phyloP scores from a whole-genome alignment of 371 early-diverging fungal genomes.

The Fennellomyces sp. region DNA sequence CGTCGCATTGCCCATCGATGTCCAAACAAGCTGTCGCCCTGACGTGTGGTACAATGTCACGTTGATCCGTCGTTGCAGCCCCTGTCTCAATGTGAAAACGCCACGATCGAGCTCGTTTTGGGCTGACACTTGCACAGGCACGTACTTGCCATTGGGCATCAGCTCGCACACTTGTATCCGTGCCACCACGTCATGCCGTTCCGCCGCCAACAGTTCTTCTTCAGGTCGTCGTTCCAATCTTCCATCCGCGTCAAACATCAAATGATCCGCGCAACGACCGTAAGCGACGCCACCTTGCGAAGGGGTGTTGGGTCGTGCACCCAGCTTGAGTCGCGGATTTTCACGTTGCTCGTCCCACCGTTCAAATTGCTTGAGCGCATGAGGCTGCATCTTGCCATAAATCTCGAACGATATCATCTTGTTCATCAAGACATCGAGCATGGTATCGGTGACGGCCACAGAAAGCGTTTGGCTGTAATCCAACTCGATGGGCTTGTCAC shows the following conservation, averaged over 20 bases:
- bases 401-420: slow-evolving; percentile 63
- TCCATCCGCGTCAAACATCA: slow-evolving; percentile 20
- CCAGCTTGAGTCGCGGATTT: slow-evolving; percentile 20
- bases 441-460: slow-evolving; percentile 43
- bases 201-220: slow-evolving; percentile 68
- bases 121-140: slow-evolving; percentile 67
- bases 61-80: slow-evolving; percentile 79
- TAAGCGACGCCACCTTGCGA: slow-evolving; percentile 1
- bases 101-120: slow-evolving; percentile 59
- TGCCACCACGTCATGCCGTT: slow-evolving; percentile 71
- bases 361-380: slow-evolving; percentile 59
- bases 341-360: slow-evolving; percentile 65
- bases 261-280: slow-evolving; percentile 13
- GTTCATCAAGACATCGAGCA: slow-evolving; percentile 44
- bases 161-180: slow-evolving; percentile 74
- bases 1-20: slow-evolving; percentile 51
- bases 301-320: slow-evolving; percentile 19
- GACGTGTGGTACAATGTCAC: slow-evolving; percentile 77
- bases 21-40: slow-evolving; percentile 74
- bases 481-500: slow-evolving; percentile 49
- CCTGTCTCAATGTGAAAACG: slow-evolving; percentile 80
- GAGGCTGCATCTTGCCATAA: slow-evolving; percentile 62
- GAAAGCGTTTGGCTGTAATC: slow-evolving; percentile 70
- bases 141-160: slow-evolving; percentile 74
- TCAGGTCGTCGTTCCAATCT: slow-evolving; percentile 60